Percentiles rank a stretch among this genome's conserved stretches.
Conservation (phyloP, 257 asterid genomes). For the Jasminum sambac region DNA sequence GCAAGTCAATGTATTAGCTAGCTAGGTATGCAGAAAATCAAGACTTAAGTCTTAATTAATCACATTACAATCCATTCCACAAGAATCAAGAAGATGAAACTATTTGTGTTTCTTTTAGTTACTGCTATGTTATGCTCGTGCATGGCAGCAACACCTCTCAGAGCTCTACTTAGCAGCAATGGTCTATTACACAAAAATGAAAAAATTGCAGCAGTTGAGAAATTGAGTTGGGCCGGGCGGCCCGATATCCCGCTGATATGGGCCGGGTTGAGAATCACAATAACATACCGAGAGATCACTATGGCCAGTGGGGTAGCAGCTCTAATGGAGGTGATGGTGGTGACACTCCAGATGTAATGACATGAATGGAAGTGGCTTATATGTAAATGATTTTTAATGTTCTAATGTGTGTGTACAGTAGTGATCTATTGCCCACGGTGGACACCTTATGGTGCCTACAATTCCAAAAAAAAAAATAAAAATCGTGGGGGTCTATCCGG, state of each 20-base stretch:
- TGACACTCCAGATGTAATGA: conserved; percentile 9
- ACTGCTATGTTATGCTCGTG: background rate
- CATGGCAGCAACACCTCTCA: background rate
- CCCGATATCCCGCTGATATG: conserved; percentile 13
- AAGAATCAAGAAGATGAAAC: background rate
- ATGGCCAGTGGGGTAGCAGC: conserved; percentile 45
- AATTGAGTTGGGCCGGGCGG: background rate
- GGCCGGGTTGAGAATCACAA: conserved; percentile 45
- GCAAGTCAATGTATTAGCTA: background rate
- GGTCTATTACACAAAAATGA: background rate
- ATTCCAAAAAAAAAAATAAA: no score
- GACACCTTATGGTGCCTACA: no score
- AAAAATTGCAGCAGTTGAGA: background rate
- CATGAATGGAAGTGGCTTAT: conserved; percentile 29
- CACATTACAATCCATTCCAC: background rate
- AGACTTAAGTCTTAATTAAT: no score
- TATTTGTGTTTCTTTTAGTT: background rate
- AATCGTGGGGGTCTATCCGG: no score
- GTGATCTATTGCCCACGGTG: no score
- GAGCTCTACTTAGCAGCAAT: background rate
- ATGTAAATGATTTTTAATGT: no score
- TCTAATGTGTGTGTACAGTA: no score
- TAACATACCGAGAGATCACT: conserved; percentile 56
- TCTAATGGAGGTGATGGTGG: conserved; percentile 26
- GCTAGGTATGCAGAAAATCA: no score